phyloP scores from a whole-genome alignment of 345 rosid genomes.

The Kernera saxatilis region DNA sequence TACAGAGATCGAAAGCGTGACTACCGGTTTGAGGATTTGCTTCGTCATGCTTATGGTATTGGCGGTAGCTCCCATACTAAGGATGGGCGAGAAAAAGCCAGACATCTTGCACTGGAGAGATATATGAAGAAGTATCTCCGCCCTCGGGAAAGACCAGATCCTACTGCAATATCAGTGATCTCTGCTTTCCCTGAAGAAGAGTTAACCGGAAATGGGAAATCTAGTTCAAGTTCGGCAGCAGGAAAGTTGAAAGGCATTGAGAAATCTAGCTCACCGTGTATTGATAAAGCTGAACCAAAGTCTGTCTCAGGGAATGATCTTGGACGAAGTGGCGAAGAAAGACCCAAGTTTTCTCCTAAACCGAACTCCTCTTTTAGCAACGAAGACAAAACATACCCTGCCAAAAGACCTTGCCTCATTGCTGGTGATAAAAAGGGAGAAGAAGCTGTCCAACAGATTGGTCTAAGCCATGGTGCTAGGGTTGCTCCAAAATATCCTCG shows the following conservation, averaged over 20 bases:
- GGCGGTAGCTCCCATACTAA: slow-evolving; percentile 15
- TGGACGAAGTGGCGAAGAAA: neutral
- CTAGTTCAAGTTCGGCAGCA: neutral
- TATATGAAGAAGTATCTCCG: slow-evolving; percentile 37
- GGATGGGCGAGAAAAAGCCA: slow-evolving; percentile 36
- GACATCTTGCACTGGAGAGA: slow-evolving; percentile 46
- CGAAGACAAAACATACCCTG: neutral
- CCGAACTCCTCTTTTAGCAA: neutral
- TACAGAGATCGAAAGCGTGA: slow-evolving; percentile 27
- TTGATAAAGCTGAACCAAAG: neutral
- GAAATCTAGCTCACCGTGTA: neutral
- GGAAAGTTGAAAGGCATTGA: neutral
- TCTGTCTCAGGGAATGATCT: slow-evolving; percentile 4
- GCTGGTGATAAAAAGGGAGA: slow-evolving; percentile 5
- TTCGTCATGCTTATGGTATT: slow-evolving; percentile 38
- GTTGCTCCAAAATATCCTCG: slow-evolving; percentile 15
- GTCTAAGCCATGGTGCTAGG: neutral
- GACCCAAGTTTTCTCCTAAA: neutral
- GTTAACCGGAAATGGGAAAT: neutral
- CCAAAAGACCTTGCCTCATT: slow-evolving; percentile 5
- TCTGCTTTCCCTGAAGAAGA: neutral
- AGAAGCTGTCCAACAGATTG: slow-evolving; percentile 7
- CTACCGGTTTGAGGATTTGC: slow-evolving; percentile 35
- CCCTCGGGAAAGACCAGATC: slow-evolving; percentile 3
- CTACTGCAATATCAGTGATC: neutral